phyloP scores from a whole-genome alignment of 306 rosid genomes.

The Cucumis hystrix region DNA sequence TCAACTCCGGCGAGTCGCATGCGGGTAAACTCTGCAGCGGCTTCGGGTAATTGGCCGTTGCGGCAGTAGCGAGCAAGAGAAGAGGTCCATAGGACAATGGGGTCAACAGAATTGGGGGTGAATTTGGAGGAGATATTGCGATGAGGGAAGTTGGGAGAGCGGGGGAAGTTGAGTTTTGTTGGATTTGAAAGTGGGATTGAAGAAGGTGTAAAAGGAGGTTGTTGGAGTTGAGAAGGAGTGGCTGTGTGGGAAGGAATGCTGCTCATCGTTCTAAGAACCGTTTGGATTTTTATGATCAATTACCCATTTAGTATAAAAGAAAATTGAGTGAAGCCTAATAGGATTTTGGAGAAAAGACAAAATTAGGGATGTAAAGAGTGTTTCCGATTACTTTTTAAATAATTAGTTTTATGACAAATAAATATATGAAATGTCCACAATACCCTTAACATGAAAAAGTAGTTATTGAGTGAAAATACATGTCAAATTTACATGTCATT shows the following conservation, averaged over 20 bases:
- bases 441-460: no score
- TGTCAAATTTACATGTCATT: no score
- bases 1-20: conserved; percentile 52
- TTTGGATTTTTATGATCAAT: background rate
- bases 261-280: conserved; percentile 19
- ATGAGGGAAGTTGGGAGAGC: background rate
- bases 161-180: conserved; percentile 8
- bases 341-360: no score
- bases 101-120: conserved; percentile 16
- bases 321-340: no score
- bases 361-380: no score
- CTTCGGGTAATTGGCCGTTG: conserved; percentile 44
- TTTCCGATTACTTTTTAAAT: no score
- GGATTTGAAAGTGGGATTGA: conserved; percentile 11
- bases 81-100: conserved; percentile 57
- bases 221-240: conserved; percentile 15
- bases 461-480: no score
- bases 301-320: no score
- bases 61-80: conserved; percentile 56
- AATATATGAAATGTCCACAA: no score
- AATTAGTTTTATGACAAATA: no score
- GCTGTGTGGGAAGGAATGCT: conserved; percentile 18
- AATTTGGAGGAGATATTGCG: conserved; percentile 15
- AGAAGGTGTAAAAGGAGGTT: conserved; percentile 23
- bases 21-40: conserved; percentile 33